phyloP scores from a whole-genome alignment of 306 rosid species.

The Casuarina cunninghamiana region DNA sequence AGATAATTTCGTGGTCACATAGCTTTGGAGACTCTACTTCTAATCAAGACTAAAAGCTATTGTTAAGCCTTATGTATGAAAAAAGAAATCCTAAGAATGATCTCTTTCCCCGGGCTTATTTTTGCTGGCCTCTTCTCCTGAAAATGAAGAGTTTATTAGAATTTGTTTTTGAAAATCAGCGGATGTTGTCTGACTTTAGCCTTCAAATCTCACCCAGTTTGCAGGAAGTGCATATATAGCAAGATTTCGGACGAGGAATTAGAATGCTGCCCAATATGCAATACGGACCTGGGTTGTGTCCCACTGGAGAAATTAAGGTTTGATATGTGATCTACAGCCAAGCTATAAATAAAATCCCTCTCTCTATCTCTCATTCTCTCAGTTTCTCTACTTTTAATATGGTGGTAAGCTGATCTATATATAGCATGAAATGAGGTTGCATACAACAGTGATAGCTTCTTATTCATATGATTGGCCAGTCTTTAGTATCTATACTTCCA shows the following conservation, averaged over 20 bases:
- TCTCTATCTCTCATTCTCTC: background rate
- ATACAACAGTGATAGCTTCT: conserved; percentile 6
- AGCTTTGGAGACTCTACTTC: background rate
- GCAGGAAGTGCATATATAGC: conserved; percentile 79
- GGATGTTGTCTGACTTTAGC: conserved; percentile 15
- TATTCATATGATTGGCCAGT: conserved; percentile 14
- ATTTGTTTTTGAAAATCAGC: conserved; percentile 3
- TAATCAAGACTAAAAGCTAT: background rate
- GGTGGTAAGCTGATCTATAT: conserved; percentile 5
- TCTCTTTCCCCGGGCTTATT: background rate
- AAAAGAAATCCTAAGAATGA: background rate
- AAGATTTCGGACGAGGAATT: conserved; percentile 61
- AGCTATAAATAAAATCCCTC: background rate
- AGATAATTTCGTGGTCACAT: background rate
- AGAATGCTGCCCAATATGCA: conserved; percentile 72
- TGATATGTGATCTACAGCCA: conserved; percentile 12
- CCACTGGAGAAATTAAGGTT: conserved; percentile 78
- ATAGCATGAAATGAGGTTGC: background rate
- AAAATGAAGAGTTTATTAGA: conserved; percentile 6
- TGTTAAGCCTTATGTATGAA: background rate
- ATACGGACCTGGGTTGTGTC: conserved; percentile 53
- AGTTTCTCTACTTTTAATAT: background rate
- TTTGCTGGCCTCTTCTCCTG: background rate
- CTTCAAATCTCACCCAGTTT: conserved; percentile 53
- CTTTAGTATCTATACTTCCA: conserved; percentile 5